Conservation (phyloP, 768 basidiomycete genomes). For the Tulasnella calospora region DNA sequence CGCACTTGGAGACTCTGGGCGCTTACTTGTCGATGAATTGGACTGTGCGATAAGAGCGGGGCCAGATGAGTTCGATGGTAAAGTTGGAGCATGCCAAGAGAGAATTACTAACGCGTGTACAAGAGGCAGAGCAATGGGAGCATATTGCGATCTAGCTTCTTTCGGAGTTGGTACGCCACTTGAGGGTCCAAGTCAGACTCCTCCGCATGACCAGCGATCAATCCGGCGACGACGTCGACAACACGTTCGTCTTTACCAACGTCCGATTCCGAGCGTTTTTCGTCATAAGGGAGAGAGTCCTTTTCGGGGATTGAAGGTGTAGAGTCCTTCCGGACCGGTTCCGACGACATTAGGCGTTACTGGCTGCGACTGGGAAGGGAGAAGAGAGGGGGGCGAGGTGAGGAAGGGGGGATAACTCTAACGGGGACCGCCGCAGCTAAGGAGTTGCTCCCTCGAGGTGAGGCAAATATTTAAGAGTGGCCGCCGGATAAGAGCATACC, state of each 20-base stretch:
- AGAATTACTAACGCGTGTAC: conserved; percentile 1
- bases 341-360: too few species aligned
- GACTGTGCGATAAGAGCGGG: conserved; percentile 23
- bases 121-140: not conserved
- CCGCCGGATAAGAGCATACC: not conserved
- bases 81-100: not conserved
- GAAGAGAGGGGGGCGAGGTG: not conserved
- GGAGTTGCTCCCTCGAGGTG: not conserved
- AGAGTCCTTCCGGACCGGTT: too few species aligned
- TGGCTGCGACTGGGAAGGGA: too few species aligned
- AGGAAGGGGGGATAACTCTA: not conserved
- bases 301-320: too few species aligned
- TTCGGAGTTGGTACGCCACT: not conserved
- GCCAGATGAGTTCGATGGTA: not conserved
- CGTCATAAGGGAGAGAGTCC: too few species aligned
- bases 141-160: conserved; percentile 11
- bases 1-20: not conserved
- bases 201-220: conserved; percentile 14
- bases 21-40: conserved; percentile 32
- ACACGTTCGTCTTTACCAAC: not conserved
- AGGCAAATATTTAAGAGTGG: not conserved
- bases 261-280: not conserved
- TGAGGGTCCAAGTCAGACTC: conserved; percentile 4
- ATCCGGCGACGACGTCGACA: not conserved
- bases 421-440: not conserved